Conservation (phyloP, 2,329 filamentous ascomycete species). For the Colletotrichum chlorophyti region DNA sequence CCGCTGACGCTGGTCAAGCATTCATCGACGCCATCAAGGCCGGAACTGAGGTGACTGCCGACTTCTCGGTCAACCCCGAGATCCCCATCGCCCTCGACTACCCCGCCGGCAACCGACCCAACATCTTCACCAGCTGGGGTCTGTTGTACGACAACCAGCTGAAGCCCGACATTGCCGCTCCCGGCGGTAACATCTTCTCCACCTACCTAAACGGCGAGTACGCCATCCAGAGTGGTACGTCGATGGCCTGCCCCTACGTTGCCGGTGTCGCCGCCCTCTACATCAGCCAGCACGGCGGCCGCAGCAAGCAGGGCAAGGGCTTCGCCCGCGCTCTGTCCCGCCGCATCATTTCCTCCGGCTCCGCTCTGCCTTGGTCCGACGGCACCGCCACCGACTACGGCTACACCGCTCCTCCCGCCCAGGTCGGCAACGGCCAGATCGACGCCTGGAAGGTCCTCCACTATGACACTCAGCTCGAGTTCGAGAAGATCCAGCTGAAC, state of each 20-base stretch:
- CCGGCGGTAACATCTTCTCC: slow-evolving; percentile 49
- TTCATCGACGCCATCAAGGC: slow-evolving; percentile 35
- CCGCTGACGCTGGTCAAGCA: slow-evolving; percentile 31
- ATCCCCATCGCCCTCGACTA: slow-evolving; percentile 32
- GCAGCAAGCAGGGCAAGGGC: slow-evolving; percentile 36
- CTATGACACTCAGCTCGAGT: slow-evolving; percentile 45
- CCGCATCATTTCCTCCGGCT: slow-evolving; percentile 43
- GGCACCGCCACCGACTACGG: slow-evolving; percentile 34
- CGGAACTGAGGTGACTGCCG: slow-evolving; percentile 35
- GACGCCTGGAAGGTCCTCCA: slow-evolving; percentile 49
- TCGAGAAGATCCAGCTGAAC: slow-evolving; percentile 50
- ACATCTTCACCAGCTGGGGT: slow-evolving; percentile 50
- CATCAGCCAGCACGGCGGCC: slow-evolving; percentile 40
- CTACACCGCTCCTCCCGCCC: slow-evolving; percentile 42
- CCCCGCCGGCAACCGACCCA: slow-evolving; percentile 41
- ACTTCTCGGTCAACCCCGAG: slow-evolving; percentile 37
- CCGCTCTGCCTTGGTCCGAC: slow-evolving; percentile 38
- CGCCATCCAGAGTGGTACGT: slow-evolving; percentile 52
- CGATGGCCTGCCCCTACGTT: slow-evolving; percentile 52
- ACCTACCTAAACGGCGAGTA: slow-evolving; percentile 49
- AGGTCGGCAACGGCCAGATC: slow-evolving; percentile 49
- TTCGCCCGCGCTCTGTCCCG: slow-evolving; percentile 39
- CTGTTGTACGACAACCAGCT: slow-evolving; percentile 49
- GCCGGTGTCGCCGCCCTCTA: slow-evolving; percentile 46
- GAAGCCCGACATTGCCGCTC: slow-evolving; percentile 51